Percentiles rank a stretch among this genome's conserved stretches.
phyloP scores from a whole-genome alignment of 495 filamentous ascomycete genomes.

The Wilcoxina mikolae region DNA sequence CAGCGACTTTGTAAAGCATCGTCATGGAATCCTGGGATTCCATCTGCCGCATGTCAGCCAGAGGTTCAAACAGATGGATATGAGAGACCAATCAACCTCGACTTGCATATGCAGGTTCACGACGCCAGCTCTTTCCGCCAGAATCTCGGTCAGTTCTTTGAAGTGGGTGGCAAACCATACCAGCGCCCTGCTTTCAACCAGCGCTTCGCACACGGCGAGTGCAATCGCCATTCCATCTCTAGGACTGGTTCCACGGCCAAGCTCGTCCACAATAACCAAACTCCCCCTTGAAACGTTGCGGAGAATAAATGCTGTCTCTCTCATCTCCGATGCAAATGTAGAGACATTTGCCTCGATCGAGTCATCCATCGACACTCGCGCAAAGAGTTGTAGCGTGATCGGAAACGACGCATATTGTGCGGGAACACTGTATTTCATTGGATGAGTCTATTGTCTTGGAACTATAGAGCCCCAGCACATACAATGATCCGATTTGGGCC shows the following conservation, averaged over 20 bases:
- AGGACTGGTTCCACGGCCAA: conserved; percentile 82
- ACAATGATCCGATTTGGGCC: conserved; percentile 82
- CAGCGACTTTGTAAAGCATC: conserved; percentile 69
- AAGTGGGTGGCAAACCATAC: conserved; percentile 96
- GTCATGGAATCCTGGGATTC: conserved; percentile 41
- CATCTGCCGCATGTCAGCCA: conserved; percentile 16
- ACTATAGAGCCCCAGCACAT: conserved; percentile 6
- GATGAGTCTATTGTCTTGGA: neutral
- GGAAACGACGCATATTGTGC: conserved; percentile 71
- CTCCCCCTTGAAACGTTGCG: conserved; percentile 47
- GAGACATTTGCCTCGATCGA: conserved; percentile 82
- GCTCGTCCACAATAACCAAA: conserved; percentile 79
- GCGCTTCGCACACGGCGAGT: conserved; percentile 70
- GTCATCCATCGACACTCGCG: conserved; percentile 72
- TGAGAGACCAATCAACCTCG: conserved; percentile 34
- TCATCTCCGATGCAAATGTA: conserved; percentile 88
- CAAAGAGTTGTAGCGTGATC: conserved; percentile 69
- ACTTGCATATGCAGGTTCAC: conserved; percentile 69
- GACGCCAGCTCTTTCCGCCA: conserved; percentile 59
- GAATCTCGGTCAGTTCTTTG: conserved; percentile 59
- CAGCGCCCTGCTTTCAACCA: conserved; percentile 58
- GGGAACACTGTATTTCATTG: conserved; percentile 42
- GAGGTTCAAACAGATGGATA: neutral
- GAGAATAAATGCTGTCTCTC: conserved; percentile 85
- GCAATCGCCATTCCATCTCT: conserved; percentile 80